Percentiles rank a stretch among this genome's conserved stretches.
Evolutionary conservation across 768 basidiomycete genomes (phyloP).

Genomic region (Russula compacta): DNA sequence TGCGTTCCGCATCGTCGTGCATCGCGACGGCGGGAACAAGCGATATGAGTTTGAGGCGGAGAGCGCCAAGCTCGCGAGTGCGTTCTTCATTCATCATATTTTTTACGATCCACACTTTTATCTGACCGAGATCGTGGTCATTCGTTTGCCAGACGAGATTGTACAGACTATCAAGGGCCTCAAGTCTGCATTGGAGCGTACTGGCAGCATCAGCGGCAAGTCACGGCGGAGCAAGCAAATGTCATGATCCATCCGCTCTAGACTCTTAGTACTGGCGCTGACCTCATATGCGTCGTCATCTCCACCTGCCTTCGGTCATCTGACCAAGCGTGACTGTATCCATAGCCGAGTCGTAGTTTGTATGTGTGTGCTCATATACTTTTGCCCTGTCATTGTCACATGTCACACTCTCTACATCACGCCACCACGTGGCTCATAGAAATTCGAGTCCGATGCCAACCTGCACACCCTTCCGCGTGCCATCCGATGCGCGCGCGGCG

Average conservation of each 20-base stretch:
- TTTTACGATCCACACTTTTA: background rate
- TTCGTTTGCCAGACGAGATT: slow-evolving; percentile 48
- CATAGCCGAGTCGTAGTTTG: background rate
- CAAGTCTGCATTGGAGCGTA: slow-evolving; percentile 54
- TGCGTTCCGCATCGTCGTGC: slow-evolving; percentile 84
- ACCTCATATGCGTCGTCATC: background rate
- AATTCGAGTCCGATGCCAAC: slow-evolving; percentile 78
- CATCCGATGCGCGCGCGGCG: slow-evolving; percentile 57
- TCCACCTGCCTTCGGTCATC: background rate
- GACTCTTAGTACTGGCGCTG: too few relatives aligned
- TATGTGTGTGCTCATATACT: slow-evolving; percentile 8
- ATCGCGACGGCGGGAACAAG: slow-evolving; percentile 64
- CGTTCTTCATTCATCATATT: slow-evolving; percentile 27
- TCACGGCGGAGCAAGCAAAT: slow-evolving; percentile 52
- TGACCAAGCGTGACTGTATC: slow-evolving; percentile 5
- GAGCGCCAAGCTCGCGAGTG: slow-evolving; percentile 68
- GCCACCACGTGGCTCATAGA: slow-evolving; percentile 31
- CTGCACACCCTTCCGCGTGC: slow-evolving; percentile 59
- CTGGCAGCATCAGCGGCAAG: slow-evolving; percentile 47
- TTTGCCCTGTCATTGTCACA: background rate
- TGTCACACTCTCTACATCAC: background rate
- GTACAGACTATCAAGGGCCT: slow-evolving; percentile 62
- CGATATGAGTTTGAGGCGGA: slow-evolving; percentile 97
- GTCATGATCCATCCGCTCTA: background rate
- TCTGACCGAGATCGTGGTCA: background rate